Percentiles rank a stretch among this genome's conserved stretches.
Conservation (phyloP, 805 yeast genomes). For the Wickerhamiella kazuoi region DNA sequence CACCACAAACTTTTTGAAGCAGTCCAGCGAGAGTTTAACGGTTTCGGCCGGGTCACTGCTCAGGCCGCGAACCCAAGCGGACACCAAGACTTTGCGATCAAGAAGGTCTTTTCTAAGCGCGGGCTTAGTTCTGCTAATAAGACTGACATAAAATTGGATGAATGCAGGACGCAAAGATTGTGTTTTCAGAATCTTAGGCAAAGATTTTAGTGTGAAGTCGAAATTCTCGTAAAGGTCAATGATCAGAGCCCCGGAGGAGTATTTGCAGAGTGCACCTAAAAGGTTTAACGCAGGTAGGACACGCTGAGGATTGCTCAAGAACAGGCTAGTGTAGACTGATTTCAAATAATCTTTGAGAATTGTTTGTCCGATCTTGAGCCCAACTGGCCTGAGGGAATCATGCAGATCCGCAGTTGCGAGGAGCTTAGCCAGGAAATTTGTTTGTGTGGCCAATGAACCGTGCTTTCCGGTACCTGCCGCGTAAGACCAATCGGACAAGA, state of each 20-base stretch:
- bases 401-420: slow-evolving; percentile 2
- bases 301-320: slow-evolving; percentile 35
- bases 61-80: slow-evolving; percentile 50
- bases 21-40: slow-evolving; percentile 27
- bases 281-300: slow-evolving; percentile 48
- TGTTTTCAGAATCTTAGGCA: slow-evolving; percentile 40
- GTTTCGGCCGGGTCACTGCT: slow-evolving; percentile 34
- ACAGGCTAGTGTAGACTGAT: slow-evolving; percentile 49
- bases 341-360: slow-evolving; percentile 41
- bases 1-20: slow-evolving; percentile 35
- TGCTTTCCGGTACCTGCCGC: slow-evolving; percentile 14
- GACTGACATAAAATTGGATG: slow-evolving; percentile 40
- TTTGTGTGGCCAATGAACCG: slow-evolving; percentile 9
- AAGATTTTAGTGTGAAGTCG: slow-evolving; percentile 44
- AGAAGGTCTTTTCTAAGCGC: slow-evolving; percentile 49
- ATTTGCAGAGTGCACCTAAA: slow-evolving; percentile 33
- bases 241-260: slow-evolving; percentile 31
- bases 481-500: slow-evolving; percentile 15
- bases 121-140: slow-evolving; percentile 34
- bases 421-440: slow-evolving; percentile 8
- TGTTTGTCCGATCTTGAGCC: slow-evolving; percentile 27
- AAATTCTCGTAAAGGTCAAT: slow-evolving; percentile 46
- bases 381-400: slow-evolving; percentile 2
- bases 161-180: slow-evolving; percentile 38
- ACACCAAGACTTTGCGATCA: slow-evolving; percentile 36